Evolutionary conservation across 73 alveolate species (phyloP).

Genomic region (Paraurostyla sp.): DNA sequence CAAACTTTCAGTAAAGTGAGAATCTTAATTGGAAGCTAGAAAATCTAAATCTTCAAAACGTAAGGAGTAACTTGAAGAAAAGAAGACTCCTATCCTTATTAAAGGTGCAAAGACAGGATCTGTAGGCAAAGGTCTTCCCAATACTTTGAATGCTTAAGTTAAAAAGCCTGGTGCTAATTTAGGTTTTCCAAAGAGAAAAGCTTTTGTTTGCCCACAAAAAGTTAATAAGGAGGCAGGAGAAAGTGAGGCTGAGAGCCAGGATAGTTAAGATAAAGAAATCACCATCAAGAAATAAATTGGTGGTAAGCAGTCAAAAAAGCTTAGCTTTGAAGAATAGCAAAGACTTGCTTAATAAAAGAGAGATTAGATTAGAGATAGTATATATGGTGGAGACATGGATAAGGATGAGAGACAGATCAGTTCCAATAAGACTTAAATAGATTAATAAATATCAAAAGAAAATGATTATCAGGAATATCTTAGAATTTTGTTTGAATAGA

Average conservation of each 20-base stretch:
- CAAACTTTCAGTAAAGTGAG: slow-evolving; percentile 45
- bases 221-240: slow-evolving; percentile 2
- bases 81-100: background rate
- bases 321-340: background rate
- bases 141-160: background rate
- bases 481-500: too few relatives aligned
- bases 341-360: background rate
- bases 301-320: background rate
- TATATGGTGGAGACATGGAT: background rate
- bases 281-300: background rate
- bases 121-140: slow-evolving; percentile 53
- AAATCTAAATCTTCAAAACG: background rate
- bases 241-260: background rate
- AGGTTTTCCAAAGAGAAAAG: slow-evolving; percentile 23
- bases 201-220: slow-evolving; percentile 50
- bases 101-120: slow-evolving; percentile 48
- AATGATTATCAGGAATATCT: too few relatives aligned
- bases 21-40: slow-evolving; percentile 14
- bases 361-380: background rate
- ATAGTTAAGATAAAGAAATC: background rate
- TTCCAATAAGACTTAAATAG: too few relatives aligned
- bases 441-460: too few relatives aligned
- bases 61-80: background rate
- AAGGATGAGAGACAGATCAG: too few relatives aligned
- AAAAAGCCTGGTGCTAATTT: slow-evolving; percentile 14